phyloP scores from a whole-genome alignment of 352 stramenopile genomes.

The Phytophthora palmivora region DNA sequence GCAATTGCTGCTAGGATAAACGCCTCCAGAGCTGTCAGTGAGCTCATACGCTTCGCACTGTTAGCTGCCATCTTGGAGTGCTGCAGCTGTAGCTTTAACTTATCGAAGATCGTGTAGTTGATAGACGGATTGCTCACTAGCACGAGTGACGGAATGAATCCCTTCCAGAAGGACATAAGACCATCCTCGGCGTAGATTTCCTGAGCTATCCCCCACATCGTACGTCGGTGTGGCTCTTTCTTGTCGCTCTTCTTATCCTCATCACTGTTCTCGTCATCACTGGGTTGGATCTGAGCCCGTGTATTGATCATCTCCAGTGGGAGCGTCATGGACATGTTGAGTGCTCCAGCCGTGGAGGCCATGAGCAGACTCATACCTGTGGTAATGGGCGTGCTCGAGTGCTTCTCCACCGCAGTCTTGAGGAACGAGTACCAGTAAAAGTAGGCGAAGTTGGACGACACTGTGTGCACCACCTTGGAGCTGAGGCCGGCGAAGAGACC shows the following conservation, averaged over 20 bases:
- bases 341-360: slow-evolving; percentile 76
- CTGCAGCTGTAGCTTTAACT: slow-evolving; percentile 78
- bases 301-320: slow-evolving; percentile 91
- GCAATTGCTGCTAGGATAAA: slow-evolving; percentile 84
- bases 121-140: slow-evolving; percentile 91
- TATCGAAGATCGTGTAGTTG: slow-evolving; percentile 91
- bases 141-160: slow-evolving; percentile 88
- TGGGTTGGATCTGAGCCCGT: slow-evolving; percentile 74
- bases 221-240: slow-evolving; percentile 37
- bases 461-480: slow-evolving; percentile 81
- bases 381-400: slow-evolving; percentile 50
- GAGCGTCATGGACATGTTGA: slow-evolving; percentile 91
- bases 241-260: slow-evolving; percentile 39
- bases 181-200: slow-evolving; percentile 80
- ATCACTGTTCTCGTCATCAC: slow-evolving; percentile 52
- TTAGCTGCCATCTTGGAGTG: slow-evolving; percentile 55
- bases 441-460: slow-evolving; percentile 84
- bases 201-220: slow-evolving; percentile 53
- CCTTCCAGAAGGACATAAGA: slow-evolving; percentile 85
- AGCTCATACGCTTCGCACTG: slow-evolving; percentile 46
- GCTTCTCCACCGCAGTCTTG: slow-evolving; percentile 67
- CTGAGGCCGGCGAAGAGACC: slow-evolving; percentile 74
- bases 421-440: slow-evolving; percentile 91
- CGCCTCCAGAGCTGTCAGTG: slow-evolving; percentile 72
- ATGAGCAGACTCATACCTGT: slow-evolving; percentile 80